phyloP scores from a whole-genome alignment of 192 early-diverging fungal species.

The Lobosporangium transversale region DNA sequence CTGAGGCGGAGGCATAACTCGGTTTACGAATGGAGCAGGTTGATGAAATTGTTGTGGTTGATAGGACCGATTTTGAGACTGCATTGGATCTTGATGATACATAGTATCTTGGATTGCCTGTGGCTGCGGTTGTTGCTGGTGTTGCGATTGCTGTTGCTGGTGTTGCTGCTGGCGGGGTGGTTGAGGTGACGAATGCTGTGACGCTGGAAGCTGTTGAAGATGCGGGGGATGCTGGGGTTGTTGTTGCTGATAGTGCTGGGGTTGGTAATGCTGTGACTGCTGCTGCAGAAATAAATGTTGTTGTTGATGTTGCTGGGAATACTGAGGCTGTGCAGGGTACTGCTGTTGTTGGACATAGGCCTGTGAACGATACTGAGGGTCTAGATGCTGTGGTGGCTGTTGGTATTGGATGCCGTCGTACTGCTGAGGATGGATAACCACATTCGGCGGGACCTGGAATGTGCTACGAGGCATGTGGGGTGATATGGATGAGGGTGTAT shows the following conservation, averaged over 20 bases:
- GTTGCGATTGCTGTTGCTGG: slow-evolving; percentile 19
- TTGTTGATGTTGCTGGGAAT: slow-evolving; percentile 13
- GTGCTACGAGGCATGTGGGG: slow-evolving; percentile 44
- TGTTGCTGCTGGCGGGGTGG: slow-evolving; percentile 30
- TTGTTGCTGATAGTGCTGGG: slow-evolving; percentile 23
- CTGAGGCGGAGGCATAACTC: slow-evolving; percentile 22
- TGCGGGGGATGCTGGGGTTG: slow-evolving; percentile 9
- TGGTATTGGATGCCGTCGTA: slow-evolving; percentile 35
- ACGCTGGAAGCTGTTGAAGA: slow-evolving; percentile 5
- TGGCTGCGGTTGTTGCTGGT: slow-evolving; percentile 18
- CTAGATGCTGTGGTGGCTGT: slow-evolving; percentile 23
- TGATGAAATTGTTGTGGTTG: slow-evolving; percentile 15
- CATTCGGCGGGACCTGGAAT: slow-evolving; percentile 41
- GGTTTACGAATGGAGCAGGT: slow-evolving; percentile 18
- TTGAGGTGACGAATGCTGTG: slow-evolving; percentile 30
- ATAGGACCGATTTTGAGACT: slow-evolving; percentile 10
- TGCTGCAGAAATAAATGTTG: slow-evolving; percentile 19
- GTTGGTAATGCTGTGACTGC: slow-evolving; percentile 16
- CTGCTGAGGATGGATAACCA: slow-evolving; percentile 41
- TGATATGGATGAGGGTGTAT: slow-evolving; percentile 38
- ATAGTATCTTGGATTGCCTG: slow-evolving; percentile 19
- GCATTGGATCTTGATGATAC: slow-evolving; percentile 17
- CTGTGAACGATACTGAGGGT: slow-evolving; percentile 30
- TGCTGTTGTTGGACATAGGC: slow-evolving; percentile 31
- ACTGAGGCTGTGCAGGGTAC: slow-evolving; percentile 10